These are phyloP conservation scores for Berkeleyomyces basicola DNA, from an alignment of 2,329 filamentous ascomycete species.

Conservation along the genomic window DNA sequence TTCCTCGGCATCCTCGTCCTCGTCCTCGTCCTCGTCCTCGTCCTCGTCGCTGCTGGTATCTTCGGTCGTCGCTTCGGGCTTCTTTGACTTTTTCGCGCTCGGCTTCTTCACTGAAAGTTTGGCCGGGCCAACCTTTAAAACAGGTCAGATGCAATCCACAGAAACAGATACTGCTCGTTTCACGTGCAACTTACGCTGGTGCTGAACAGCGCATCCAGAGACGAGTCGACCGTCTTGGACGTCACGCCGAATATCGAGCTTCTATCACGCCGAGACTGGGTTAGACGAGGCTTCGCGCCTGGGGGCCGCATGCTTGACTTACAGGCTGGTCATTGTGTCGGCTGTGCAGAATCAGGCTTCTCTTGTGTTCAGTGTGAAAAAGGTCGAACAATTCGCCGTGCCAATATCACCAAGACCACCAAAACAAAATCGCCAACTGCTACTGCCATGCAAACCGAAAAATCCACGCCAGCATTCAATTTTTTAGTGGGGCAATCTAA, in stretches of 20 bases:
- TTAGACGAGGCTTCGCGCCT: neutral
- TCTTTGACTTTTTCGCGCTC: slow-evolving; percentile 20
- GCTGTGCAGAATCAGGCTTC: neutral
- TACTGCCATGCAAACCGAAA: slow-evolving; percentile 10
- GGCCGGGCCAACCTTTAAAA: slow-evolving; percentile 33
- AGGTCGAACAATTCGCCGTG: neutral
- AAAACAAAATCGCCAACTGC: neutral
- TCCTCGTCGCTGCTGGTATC: slow-evolving; percentile 18
- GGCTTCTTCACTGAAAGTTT: slow-evolving; percentile 25
- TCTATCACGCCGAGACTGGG: slow-evolving; percentile 6
- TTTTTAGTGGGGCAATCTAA: slow-evolving; percentile 14
- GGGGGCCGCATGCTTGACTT: neutral
- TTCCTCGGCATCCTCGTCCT: slow-evolving; percentile 19
- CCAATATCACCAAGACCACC: neutral
- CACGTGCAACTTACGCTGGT: slow-evolving; percentile 43
- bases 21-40: slow-evolving; percentile 17
- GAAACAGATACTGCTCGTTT: neutral
- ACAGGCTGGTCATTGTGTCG: slow-evolving; percentile 6
- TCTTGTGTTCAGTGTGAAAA: neutral
- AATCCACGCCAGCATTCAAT: slow-evolving; percentile 7
- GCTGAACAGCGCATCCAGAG: slow-evolving; percentile 53
- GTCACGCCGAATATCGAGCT: slow-evolving; percentile 10
- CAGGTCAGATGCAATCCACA: slow-evolving; percentile 5
- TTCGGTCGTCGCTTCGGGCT: slow-evolving; percentile 18
- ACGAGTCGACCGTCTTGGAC: slow-evolving; percentile 47